phyloP scores from a whole-genome alignment of 2,329 filamentous ascomycete species.

The Aspergillus ustus region DNA sequence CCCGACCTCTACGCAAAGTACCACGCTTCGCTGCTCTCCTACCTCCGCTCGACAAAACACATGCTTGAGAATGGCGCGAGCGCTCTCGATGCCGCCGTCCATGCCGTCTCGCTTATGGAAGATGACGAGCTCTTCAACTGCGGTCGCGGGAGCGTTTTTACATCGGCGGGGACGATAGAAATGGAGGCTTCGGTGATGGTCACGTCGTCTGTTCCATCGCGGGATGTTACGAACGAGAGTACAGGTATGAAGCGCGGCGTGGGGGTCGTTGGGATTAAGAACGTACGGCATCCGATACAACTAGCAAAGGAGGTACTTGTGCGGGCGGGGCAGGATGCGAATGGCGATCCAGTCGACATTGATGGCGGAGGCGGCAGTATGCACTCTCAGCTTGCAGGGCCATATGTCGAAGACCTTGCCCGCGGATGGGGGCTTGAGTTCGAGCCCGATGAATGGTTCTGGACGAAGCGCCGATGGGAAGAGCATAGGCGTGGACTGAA shows the following conservation, averaged over 20 bases:
- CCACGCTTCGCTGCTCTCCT: slow-evolving; percentile 63
- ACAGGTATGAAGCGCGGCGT: slow-evolving; percentile 74
- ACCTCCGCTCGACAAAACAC: slow-evolving; percentile 57
- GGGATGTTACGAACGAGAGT: not conserved
- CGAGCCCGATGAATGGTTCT: slow-evolving; percentile 75
- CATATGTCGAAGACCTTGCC: slow-evolving; percentile 71
- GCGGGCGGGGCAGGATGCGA: slow-evolving; percentile 54
- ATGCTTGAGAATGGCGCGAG: slow-evolving; percentile 52
- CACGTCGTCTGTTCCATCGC: slow-evolving; percentile 46
- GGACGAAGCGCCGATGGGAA: slow-evolving; percentile 76
- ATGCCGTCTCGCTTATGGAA: slow-evolving; percentile 77
- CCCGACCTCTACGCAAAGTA: slow-evolving; percentile 63
- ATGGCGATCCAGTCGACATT: slow-evolving; percentile 57
- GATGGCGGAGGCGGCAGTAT: slow-evolving; percentile 41
- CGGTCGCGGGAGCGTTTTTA: slow-evolving; percentile 84
- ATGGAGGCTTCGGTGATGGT: slow-evolving; percentile 90
- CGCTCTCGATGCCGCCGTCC: slow-evolving; percentile 74
- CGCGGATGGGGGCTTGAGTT: slow-evolving; percentile 65
- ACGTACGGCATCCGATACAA: slow-evolving; percentile 78
- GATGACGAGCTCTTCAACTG: slow-evolving; percentile 83
- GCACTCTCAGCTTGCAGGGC: slow-evolving; percentile 72
- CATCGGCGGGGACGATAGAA: slow-evolving; percentile 78
- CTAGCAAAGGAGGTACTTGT: slow-evolving; percentile 74
- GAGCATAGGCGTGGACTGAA: slow-evolving; percentile 68
- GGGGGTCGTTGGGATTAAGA: slow-evolving; percentile 72